Conservation (phyloP, 23 red algal genomes). For the Gracilaria vermiculophylla region DNA sequence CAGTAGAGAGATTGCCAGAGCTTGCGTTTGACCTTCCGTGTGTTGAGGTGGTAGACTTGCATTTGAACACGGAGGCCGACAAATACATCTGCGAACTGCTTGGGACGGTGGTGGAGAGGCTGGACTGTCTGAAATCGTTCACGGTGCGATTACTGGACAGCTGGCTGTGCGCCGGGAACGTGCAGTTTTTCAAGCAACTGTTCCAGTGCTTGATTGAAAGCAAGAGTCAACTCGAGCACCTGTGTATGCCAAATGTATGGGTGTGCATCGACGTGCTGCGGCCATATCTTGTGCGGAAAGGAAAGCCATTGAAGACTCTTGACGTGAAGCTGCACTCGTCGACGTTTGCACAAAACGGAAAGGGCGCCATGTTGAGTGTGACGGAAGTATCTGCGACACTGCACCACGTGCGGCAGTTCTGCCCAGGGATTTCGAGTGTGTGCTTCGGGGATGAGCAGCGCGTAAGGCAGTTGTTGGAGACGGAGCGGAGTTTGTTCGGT, state of each 20-base stretch:
- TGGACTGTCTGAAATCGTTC: neutral
- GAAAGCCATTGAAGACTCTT: neutral
- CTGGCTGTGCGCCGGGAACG: neutral
- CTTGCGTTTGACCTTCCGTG: neutral
- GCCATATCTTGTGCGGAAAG: neutral
- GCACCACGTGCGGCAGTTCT: neutral
- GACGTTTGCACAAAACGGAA: neutral
- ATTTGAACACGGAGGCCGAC: neutral
- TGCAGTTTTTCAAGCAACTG: neutral
- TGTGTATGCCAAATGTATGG: slow-evolving; percentile 12
- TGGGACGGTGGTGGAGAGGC: neutral
- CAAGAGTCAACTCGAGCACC: neutral
- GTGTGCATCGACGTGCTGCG: neutral
- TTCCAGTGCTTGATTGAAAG: neutral
- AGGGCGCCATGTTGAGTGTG: neutral
- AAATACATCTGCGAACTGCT: neutral
- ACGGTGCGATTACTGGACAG: neutral
- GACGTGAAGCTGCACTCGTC: neutral
- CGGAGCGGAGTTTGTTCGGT: neutral
- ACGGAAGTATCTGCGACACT: neutral
- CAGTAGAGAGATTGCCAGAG: neutral
- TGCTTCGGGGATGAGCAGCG: neutral
- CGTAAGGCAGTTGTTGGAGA: neutral
- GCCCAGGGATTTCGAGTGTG: neutral
- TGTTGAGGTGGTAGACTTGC: neutral